A percentile compares a stretch with the other conserved stretches of the same genome.
Conservation (phyloP, 148 eudicot genomes). For the Hydrangea macrophylla region DNA sequence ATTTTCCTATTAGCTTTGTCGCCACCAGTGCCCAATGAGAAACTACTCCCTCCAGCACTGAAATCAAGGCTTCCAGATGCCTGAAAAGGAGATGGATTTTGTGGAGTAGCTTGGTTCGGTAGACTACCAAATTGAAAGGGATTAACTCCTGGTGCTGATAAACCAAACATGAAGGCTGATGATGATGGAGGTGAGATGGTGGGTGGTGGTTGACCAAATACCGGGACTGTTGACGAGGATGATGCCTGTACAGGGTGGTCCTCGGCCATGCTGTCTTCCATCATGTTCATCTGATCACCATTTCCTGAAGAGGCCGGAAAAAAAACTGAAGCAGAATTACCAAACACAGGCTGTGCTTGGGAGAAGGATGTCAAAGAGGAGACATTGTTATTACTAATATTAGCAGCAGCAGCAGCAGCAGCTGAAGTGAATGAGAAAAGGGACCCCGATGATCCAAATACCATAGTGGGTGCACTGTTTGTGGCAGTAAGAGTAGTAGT, state of each 20-base stretch:
- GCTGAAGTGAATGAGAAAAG: slow-evolving; percentile 40
- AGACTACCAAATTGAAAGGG: slow-evolving; percentile 76
- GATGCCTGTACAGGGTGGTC: slow-evolving; percentile 65
- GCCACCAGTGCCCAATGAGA: slow-evolving; percentile 78
- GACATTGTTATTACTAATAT: no score
- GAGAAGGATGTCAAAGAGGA: slow-evolving; percentile 17
- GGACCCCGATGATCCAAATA: slow-evolving; percentile 44
- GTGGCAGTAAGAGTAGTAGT: slow-evolving; percentile 32
- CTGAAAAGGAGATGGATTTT: slow-evolving; percentile 48
- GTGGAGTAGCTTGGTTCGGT: slow-evolving; percentile 47
- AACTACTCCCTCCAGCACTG: slow-evolving; percentile 60
- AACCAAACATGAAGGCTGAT: slow-evolving; percentile 43
- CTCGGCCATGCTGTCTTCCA: slow-evolving; percentile 94
- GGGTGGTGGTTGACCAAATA: slow-evolving; percentile 51
- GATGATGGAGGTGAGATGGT: slow-evolving; percentile 33
- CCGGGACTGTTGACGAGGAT: slow-evolving; percentile 38
- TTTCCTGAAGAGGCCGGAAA: slow-evolving; percentile 33
- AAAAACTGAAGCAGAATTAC: slow-evolving; percentile 27
- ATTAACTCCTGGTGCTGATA: slow-evolving; percentile 27
- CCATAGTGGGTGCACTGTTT: slow-evolving; percentile 24
- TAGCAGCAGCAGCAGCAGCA: no score
- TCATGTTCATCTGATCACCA: slow-evolving; percentile 60
- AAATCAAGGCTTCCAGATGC: slow-evolving; percentile 63
- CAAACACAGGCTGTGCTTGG: slow-evolving; percentile 35
- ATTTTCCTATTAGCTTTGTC: slow-evolving; percentile 60